Conservation (phyloP, 1,284 basidiomycete genomes). For the Ganoderma sinense region DNA sequence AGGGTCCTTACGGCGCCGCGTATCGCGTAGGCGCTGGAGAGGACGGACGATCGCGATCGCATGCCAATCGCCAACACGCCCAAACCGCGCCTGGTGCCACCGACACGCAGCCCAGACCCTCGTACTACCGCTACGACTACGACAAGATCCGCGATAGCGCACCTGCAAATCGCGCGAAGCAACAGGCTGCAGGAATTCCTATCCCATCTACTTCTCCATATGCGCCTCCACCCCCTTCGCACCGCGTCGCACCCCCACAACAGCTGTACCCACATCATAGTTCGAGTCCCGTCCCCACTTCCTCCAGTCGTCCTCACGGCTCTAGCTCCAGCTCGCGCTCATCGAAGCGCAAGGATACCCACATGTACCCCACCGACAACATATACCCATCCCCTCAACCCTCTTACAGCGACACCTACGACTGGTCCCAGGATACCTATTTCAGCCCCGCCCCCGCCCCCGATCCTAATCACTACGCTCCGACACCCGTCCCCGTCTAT, state of each 20-base stretch:
- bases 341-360: conserved; percentile 19
- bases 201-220: neutral
- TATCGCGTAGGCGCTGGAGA: conserved; percentile 13
- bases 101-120: conserved; percentile 17
- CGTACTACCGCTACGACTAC: conserved; percentile 47
- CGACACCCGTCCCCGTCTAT: conserved; percentile 8
- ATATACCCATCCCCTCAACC: conserved; percentile 13
- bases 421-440: conserved; percentile 6
- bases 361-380: conserved; percentile 15
- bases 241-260: conserved; percentile 3
- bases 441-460: conserved; percentile 6
- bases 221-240: conserved; percentile 7
- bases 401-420: conserved; percentile 11
- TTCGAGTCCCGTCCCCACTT: neutral
- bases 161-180: conserved; percentile 24
- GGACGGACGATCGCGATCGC: neutral
- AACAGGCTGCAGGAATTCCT: conserved; percentile 6
- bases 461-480: conserved; percentile 9
- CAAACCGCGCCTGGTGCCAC: conserved; percentile 1
- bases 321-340: conserved; percentile 12
- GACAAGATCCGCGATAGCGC: conserved; percentile 36
- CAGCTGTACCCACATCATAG: conserved; percentile 3
- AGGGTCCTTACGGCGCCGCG: conserved; percentile 26
- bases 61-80: conserved; percentile 1
- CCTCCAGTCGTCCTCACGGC: neutral